phyloP scores from a whole-genome alignment of 352 stramenopile genomes.

The Phytopythium litorale region DNA sequence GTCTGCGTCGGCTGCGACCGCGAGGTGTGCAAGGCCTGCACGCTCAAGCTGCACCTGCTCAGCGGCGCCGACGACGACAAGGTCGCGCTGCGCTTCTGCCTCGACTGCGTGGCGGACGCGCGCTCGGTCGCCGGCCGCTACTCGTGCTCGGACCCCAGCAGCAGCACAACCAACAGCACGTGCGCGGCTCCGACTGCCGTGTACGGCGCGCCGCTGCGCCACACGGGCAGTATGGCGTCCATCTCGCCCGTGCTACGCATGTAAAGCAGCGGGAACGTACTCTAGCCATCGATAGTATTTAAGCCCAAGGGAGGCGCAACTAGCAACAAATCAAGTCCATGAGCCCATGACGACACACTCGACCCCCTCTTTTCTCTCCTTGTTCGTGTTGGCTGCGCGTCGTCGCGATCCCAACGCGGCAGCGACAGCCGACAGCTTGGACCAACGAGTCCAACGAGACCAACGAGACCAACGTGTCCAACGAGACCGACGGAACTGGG shows the following conservation, averaged over 20 bases:
- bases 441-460: not conserved
- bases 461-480: no score
- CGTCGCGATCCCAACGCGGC: no score
- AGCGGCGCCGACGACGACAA: constrained; percentile 8
- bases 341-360: not conserved
- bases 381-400: not conserved
- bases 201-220: not conserved
- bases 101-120: constrained; percentile 18
- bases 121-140: constrained; percentile 1
- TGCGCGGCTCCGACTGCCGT: not conserved
- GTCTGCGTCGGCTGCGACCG: constrained; percentile 13
- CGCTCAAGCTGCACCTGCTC: constrained; percentile 16
- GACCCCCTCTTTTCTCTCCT: not conserved
- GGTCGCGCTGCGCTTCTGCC: constrained; percentile 12
- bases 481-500: not conserved
- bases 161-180: not conserved
- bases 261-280: not conserved
- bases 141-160: not conserved
- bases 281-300: not conserved
- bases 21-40: constrained; percentile 18
- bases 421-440: no score
- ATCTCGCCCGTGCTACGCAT: constrained; percentile 1
- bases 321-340: not conserved
- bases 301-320: not conserved
- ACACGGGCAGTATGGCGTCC: not conserved